A percentile compares a stretch with the other conserved stretches of the same genome.
Conservation (phyloP, 2,329 filamentous ascomycete species). For the Diaporthe vaccinii region DNA sequence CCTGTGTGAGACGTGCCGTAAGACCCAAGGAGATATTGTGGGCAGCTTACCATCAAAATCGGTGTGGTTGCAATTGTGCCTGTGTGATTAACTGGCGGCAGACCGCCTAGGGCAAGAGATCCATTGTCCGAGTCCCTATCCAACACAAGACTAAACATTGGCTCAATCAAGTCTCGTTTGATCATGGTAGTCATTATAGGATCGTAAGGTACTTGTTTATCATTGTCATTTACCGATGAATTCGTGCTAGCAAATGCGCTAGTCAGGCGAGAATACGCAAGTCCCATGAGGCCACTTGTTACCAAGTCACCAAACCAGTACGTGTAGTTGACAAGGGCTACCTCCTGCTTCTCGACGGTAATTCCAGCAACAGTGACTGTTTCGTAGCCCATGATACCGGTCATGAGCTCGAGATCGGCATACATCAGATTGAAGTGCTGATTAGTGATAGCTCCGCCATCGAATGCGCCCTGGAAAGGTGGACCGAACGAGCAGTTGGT, state of each 20-base stretch:
- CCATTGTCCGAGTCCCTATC: conserved; percentile 55
- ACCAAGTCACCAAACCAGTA: conserved; percentile 59
- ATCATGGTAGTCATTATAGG: conserved; percentile 66
- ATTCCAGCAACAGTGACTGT: conserved; percentile 60
- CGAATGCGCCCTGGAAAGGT: conserved; percentile 50
- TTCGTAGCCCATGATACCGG: conserved; percentile 55
- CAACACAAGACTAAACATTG: conserved; percentile 64
- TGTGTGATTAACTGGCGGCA: conserved; percentile 57
- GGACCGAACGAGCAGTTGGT: conserved; percentile 45
- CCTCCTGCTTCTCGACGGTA: conserved; percentile 57
- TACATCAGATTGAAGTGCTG: conserved; percentile 60
- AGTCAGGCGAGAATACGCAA: conserved; percentile 64
- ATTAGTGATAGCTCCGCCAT: conserved; percentile 50
- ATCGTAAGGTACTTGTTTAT: conserved; percentile 56
- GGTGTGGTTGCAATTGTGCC: conserved; percentile 45
- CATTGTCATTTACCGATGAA: conserved; percentile 6
- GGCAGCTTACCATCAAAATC: conserved; percentile 44
- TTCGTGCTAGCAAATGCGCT: conserved; percentile 50
- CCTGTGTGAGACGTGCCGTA: conserved; percentile 35
- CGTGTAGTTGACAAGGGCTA: conserved; percentile 60
- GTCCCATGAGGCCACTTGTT: conserved; percentile 63
- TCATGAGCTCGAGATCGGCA: conserved; percentile 57
- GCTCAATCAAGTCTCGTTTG: conserved; percentile 55
- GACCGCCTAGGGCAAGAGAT: conserved; percentile 62
- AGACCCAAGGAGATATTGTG: not conserved